Conservation (phyloP, 352 stramenopile genomes). For the Pythium brachiatum region DNA sequence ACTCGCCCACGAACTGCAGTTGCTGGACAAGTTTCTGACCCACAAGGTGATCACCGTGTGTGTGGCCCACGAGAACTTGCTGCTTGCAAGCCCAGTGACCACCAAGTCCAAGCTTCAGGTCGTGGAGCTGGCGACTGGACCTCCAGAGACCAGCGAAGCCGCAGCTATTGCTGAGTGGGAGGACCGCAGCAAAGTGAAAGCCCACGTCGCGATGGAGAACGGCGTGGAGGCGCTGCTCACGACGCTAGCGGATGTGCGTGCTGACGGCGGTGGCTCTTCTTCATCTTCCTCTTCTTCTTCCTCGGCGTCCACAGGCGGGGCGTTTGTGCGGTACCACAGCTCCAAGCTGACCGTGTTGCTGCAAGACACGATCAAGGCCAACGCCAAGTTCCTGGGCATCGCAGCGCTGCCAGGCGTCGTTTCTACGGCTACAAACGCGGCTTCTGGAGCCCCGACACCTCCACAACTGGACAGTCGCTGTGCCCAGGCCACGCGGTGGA, state of each 20-base stretch:
- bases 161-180: constrained; percentile 5
- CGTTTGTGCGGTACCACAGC: constrained; percentile 73
- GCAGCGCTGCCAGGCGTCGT: constrained; percentile 29
- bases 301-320: constrained; percentile 24
- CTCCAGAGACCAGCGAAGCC: background rate
- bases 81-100: constrained; percentile 22
- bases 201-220: constrained; percentile 58
- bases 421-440: background rate
- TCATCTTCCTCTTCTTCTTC: background rate
- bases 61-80: constrained; percentile 51
- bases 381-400: constrained; percentile 52
- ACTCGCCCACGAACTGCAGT: constrained; percentile 18
- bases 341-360: constrained; percentile 79
- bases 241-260: constrained; percentile 50
- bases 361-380: constrained; percentile 69
- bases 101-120: constrained; percentile 75
- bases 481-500: constrained; percentile 31
- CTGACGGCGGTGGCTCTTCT: background rate
- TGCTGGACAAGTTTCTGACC: constrained; percentile 35
- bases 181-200: constrained; percentile 37
- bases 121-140: constrained; percentile 50
- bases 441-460: background rate
- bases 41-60: constrained; percentile 71
- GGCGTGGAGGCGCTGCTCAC: constrained; percentile 53
- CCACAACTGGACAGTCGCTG: constrained; percentile 11